A percentile compares a stretch with the other conserved stretches of the same genome.
phyloP scores from a whole-genome alignment of 441 rosid genomes.

The Sinapis alba region DNA sequence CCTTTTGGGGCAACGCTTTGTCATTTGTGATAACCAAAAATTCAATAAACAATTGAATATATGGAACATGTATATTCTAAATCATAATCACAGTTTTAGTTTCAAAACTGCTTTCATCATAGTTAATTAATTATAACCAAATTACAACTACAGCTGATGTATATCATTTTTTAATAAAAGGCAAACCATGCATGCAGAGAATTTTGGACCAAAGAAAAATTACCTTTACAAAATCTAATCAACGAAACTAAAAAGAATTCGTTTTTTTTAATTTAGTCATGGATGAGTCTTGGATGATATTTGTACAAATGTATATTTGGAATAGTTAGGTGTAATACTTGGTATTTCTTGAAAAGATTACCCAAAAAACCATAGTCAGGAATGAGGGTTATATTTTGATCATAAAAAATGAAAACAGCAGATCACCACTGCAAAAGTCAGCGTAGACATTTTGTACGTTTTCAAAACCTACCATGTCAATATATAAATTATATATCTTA shows the following conservation, averaged over 20 bases:
- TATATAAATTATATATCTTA: conserved; percentile 4
- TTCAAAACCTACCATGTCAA: conserved; percentile 26
- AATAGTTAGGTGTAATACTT: not conserved
- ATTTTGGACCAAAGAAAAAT: not conserved
- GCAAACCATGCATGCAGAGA: not conserved
- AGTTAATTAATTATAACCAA: not conserved
- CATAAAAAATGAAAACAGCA: not conserved
- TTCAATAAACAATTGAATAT: not conserved
- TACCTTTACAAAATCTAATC: not conserved
- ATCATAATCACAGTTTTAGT: not conserved
- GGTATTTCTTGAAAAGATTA: not conserved
- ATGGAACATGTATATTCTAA: not conserved
- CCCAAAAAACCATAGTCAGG: not conserved
- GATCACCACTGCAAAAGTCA: conserved; percentile 13
- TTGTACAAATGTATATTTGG: not conserved
- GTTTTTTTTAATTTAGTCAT: not conserved
- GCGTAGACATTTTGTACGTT: conserved; percentile 16
- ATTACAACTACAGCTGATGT: not conserved
- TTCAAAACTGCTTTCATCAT: not conserved
- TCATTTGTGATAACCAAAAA: not conserved
- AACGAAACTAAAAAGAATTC: not conserved
- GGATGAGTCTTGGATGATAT: not conserved
- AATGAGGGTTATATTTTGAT: not conserved
- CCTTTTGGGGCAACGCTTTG: not conserved
- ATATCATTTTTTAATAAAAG: not conserved